Conservation (phyloP, 495 filamentous ascomycete species). For the Hypoxylon fragiforme region DNA sequence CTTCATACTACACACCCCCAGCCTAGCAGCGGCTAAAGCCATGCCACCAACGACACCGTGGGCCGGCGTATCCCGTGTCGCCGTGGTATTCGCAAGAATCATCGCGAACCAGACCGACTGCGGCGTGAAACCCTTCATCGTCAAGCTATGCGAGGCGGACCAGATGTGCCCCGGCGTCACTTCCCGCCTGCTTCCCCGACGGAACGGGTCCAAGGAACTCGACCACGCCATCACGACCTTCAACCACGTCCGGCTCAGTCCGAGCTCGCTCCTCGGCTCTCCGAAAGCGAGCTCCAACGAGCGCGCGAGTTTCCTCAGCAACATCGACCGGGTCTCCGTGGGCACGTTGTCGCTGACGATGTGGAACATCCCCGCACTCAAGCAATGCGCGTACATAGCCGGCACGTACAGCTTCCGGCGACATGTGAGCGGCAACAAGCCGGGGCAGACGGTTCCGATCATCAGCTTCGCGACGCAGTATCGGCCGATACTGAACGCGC, state of each 20-base stretch:
- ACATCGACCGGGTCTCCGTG: conserved; percentile 36
- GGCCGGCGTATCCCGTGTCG: conserved; percentile 35
- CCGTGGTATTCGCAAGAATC: conserved; percentile 43
- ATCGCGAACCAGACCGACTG: conserved; percentile 34
- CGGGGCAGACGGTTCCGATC: conserved; percentile 30
- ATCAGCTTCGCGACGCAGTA: conserved; percentile 45
- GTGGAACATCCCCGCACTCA: conserved; percentile 33
- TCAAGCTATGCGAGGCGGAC: conserved; percentile 35
- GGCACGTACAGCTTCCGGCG: conserved; percentile 41
- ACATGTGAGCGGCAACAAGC: conserved; percentile 23
- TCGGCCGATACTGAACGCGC: conserved; percentile 37
- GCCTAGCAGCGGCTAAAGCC: conserved; percentile 34
- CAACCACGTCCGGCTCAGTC: conserved; percentile 37
- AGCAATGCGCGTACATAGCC: conserved; percentile 29
- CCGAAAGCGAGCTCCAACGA: conserved; percentile 16
- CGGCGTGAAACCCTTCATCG: conserved; percentile 44
- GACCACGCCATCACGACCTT: conserved; percentile 46
- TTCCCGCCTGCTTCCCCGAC: conserved; percentile 34
- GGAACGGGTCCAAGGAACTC: conserved; percentile 36
- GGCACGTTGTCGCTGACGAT: conserved; percentile 38
- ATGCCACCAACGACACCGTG: conserved; percentile 43
- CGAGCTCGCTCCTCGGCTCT: conserved; percentile 37
- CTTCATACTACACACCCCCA: conserved; percentile 42
- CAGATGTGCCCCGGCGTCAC: conserved; percentile 41
- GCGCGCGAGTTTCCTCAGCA: conserved; percentile 34